Conservation (phyloP, 2,329 filamentous ascomycete genomes). For the Fusarium compactum region DNA sequence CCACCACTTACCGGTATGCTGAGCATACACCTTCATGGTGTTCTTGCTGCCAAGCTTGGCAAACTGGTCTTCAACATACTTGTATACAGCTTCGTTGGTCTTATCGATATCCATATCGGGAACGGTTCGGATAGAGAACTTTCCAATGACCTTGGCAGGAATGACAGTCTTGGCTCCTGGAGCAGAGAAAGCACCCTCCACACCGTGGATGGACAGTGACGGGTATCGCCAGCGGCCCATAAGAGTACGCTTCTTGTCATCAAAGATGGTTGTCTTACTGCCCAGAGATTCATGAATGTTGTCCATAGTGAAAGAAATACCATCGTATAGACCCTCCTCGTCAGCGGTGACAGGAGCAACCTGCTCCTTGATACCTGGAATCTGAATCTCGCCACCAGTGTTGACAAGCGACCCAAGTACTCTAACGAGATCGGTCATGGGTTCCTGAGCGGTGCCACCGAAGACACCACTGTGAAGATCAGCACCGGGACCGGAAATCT, state of each 20-base stretch:
- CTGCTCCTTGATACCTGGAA: conserved; percentile 93
- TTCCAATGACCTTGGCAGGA: conserved; percentile 95
- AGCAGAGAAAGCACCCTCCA: conserved; percentile 94
- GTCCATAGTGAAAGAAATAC: conserved; percentile 96
- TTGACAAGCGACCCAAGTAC: conserved; percentile 88
- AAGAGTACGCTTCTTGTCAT: conserved; percentile 89
- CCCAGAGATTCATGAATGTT: conserved; percentile 93
- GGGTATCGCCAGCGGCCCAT: conserved; percentile 98
- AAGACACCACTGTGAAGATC: conserved; percentile 98
- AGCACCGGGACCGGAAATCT: conserved; percentile 89
- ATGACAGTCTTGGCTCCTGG: conserved; percentile 98
- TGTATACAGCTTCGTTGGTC: conserved; percentile 87
- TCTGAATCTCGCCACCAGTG: conserved; percentile 89
- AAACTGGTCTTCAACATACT: conserved; percentile 86
- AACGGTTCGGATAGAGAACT: conserved; percentile 98
- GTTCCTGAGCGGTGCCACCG: conserved; percentile 95
- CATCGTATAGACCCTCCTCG: conserved; percentile 87
- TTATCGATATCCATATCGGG: conserved; percentile 95
- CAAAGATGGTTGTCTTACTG: conserved; percentile 86
- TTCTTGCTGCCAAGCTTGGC: conserved; percentile 93
- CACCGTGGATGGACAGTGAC: conserved; percentile 91
- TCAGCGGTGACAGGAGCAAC: conserved; percentile 89
- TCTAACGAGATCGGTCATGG: conserved; percentile 94
- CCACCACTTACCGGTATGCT: conserved; percentile 99
- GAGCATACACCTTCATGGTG: conserved; percentile 80